A percentile compares a stretch with the other conserved stretches of the same genome.
These are phyloP conservation scores for Nevesoporus exiguus DNA, from an alignment of 768 basidiomycete genomes.

Conservation along the genomic window DNA sequence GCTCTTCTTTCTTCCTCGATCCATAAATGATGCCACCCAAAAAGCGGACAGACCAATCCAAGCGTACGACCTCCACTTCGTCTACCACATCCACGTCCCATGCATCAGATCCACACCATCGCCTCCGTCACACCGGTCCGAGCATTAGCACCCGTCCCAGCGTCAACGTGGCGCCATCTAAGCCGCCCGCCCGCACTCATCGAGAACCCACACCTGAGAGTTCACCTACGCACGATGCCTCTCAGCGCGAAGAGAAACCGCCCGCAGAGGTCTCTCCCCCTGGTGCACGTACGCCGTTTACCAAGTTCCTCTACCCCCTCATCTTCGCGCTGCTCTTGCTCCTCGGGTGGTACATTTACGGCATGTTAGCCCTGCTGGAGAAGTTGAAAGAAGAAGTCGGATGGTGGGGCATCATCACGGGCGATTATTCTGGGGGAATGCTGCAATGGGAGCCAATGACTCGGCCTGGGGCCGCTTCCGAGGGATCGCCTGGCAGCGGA, in stretches of 20 bases:
- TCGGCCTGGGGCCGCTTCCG: too few species aligned
- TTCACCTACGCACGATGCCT: not conserved
- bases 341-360: conserved; percentile 50
- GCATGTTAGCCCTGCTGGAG: conserved; percentile 41
- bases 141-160: conserved; percentile 9
- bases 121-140: conserved; percentile 18
- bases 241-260: not conserved
- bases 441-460: conserved; percentile 1
- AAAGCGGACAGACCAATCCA: conserved; percentile 15
- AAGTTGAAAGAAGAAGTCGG: conserved; percentile 49
- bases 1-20: not conserved
- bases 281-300: conserved; percentile 2
- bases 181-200: not conserved
- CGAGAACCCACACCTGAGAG: not conserved
- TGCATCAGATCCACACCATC: conserved; percentile 11
- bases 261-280: conserved; percentile 4
- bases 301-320: conserved; percentile 49
- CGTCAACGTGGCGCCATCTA: not conserved
- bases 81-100: conserved; percentile 10
- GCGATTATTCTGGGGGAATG: not conserved
- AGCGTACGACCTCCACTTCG: conserved; percentile 2
- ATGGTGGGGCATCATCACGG: conserved; percentile 44
- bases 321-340: conserved; percentile 40
- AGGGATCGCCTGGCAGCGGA: conserved; percentile 7
- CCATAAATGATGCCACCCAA: conserved; percentile 13